These are phyloP conservation scores for Paramicrosporidium saccamoebae DNA, from an alignment of 371 early-diverging fungal genomes.

Conservation along the genomic window DNA sequence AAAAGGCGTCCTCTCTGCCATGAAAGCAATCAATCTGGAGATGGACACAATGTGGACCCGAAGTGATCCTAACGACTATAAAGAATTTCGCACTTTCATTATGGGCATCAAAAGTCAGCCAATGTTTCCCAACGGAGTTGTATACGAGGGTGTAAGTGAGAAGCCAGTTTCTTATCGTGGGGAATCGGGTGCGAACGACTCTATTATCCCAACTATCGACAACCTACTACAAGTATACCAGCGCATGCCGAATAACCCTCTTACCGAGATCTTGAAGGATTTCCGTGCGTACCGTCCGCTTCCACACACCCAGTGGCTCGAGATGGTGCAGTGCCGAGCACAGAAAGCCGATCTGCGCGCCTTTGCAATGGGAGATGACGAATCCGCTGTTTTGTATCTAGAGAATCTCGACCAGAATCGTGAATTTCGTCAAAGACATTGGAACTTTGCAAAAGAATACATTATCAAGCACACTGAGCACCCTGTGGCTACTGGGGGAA, in stretches of 20 bases:
- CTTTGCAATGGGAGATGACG: conserved; percentile 8
- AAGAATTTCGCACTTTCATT: conserved; percentile 52
- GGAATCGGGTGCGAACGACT: conserved; percentile 55
- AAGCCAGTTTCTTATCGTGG: conserved; percentile 16
- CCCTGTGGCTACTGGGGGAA: conserved; percentile 26
- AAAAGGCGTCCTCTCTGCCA: conserved; percentile 13
- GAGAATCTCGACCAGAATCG: conserved; percentile 46
- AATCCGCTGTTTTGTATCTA: conserved; percentile 17
- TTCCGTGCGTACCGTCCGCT: conserved; percentile 40
- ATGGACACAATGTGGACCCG: conserved; percentile 50
- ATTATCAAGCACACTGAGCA: conserved; percentile 34
- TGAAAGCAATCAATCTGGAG: conserved; percentile 21
- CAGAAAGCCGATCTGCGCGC: conserved; percentile 5
- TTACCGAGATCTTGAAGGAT: conserved; percentile 32
- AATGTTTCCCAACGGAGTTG: conserved; percentile 51
- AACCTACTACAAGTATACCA: conserved; percentile 41
- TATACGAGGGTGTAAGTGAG: conserved; percentile 39
- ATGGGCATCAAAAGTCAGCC: conserved; percentile 59
- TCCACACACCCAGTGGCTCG: conserved; percentile 31
- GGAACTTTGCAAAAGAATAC: conserved; percentile 55
- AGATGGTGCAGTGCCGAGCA: conserved; percentile 14
- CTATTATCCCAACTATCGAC: conserved; percentile 44
- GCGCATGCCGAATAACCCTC: conserved; percentile 40
- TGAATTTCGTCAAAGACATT: conserved; percentile 48
- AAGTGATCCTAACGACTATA: conserved; percentile 26